phyloP scores from a whole-genome alignment of 2,329 filamentous ascomycete genomes.

The Lasiodiplodia sp. region DNA sequence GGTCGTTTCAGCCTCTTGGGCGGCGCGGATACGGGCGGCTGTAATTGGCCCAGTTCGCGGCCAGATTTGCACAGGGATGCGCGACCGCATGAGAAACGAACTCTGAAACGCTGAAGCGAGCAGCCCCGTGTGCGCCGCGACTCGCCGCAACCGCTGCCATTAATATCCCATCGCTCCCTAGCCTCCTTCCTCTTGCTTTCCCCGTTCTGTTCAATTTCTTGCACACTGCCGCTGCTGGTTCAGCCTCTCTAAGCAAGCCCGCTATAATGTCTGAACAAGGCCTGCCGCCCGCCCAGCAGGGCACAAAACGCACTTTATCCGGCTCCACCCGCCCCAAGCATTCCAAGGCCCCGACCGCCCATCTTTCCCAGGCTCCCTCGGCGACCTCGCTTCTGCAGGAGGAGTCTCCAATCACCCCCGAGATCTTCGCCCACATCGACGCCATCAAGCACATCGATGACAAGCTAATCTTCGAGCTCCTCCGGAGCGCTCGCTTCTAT shows the following conservation, averaged over 20 bases:
- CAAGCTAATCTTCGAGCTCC: constrained; percentile 46
- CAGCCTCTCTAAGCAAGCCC: not conserved
- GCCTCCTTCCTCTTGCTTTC: not conserved
- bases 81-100: constrained; percentile 22
- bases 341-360: not conserved
- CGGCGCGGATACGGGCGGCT: not conserved
- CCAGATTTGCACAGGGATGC: constrained; percentile 21
- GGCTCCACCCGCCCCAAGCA: constrained; percentile 20
- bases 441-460: constrained; percentile 50
- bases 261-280: constrained; percentile 5
- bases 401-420: constrained; percentile 38
- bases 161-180: constrained; percentile 19
- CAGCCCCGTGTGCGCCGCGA: constrained; percentile 7
- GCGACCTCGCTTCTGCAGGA: constrained; percentile 12
- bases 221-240: constrained; percentile 10
- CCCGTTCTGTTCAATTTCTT: not conserved
- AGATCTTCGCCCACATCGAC: constrained; percentile 49
- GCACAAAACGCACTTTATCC: constrained; percentile 22
- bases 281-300: constrained; percentile 14
- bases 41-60: constrained; percentile 3
- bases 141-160: not conserved
- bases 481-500: constrained; percentile 48
- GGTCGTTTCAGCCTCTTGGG: constrained; percentile 17
- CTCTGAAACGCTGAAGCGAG: constrained; percentile 25
- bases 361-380: constrained; percentile 40